phyloP scores from a whole-genome alignment of 2,329 filamentous ascomycete genomes.

The Colletotrichum liriopes region DNA sequence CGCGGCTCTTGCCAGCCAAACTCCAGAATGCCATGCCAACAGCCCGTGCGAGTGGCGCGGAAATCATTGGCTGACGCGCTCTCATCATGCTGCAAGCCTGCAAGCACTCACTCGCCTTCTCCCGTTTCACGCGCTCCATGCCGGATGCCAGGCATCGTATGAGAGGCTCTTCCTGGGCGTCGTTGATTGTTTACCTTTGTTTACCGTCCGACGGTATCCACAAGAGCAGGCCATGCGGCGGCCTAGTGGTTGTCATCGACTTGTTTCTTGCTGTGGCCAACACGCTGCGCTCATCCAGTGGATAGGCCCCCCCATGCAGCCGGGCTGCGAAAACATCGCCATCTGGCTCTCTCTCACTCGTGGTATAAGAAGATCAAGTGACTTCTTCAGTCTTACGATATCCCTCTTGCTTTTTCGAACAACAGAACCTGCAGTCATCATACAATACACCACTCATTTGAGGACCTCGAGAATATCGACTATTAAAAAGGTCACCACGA shows the following conservation, averaged over 20 bases:
- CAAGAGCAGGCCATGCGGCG: conserved; percentile 5
- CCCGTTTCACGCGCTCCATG: conserved; percentile 18
- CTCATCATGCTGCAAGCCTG: conserved; percentile 29
- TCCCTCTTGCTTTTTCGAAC: conserved; percentile 7
- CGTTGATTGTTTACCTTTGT: conserved; percentile 26
- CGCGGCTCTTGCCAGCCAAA: conserved; percentile 2
- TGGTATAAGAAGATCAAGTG: conserved; percentile 41
- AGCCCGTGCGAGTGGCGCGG: conserved; percentile 32
- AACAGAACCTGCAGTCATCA: conserved; percentile 16
- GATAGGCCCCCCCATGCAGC: conserved; percentile 20
- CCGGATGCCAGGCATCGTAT: conserved; percentile 26
- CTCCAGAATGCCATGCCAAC: conserved; percentile 35
- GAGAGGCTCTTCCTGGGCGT: conserved; percentile 1
- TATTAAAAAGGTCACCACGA: not conserved
- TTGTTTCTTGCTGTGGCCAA: conserved; percentile 37
- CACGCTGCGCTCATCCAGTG: conserved; percentile 39
- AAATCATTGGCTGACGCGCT: conserved; percentile 37
- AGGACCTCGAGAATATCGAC: conserved; percentile 17
- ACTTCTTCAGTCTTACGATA: conserved; percentile 16
- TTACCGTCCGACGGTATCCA: conserved; percentile 16
- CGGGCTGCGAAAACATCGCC: conserved; percentile 41
- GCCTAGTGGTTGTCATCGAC: conserved; percentile 34
- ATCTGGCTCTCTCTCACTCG: conserved; percentile 27
- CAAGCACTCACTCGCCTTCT: conserved; percentile 15
- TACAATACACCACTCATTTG: conserved; percentile 26